These are phyloP conservation scores for Penicillium sp. DNA, from an alignment of 2,329 filamentous ascomycete genomes.

Conservation along the genomic window DNA sequence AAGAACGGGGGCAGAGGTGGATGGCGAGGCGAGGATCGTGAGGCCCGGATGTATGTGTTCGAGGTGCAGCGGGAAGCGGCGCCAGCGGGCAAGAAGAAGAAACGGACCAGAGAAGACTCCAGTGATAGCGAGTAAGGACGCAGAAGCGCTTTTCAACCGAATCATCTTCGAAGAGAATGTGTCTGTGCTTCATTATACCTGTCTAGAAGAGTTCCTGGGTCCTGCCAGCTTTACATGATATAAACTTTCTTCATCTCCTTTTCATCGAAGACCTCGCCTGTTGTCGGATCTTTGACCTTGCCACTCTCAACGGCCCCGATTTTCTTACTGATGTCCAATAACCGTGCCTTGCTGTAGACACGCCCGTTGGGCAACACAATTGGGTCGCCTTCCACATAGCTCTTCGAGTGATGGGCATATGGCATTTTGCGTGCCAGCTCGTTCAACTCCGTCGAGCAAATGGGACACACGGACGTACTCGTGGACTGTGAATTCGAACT, in stretches of 20 bases:
- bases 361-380: slow-evolving; percentile 82
- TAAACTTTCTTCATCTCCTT: slow-evolving; percentile 79
- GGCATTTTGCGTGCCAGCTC: slow-evolving; percentile 83
- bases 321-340: slow-evolving; percentile 77
- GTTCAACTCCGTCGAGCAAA: slow-evolving; percentile 93
- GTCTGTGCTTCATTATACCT: too few relatives aligned
- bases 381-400: slow-evolving; percentile 82
- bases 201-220: not conserved
- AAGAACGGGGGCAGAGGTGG: slow-evolving; percentile 41
- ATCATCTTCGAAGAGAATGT: too few relatives aligned
- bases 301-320: slow-evolving; percentile 62
- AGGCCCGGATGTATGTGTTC: slow-evolving; percentile 48
- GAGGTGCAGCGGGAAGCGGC: slow-evolving; percentile 40
- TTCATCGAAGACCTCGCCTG: slow-evolving; percentile 63
- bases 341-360: slow-evolving; percentile 72
- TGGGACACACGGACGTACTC: slow-evolving; percentile 80
- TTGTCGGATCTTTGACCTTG: slow-evolving; percentile 74
- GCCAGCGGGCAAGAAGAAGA: slow-evolving; percentile 31
- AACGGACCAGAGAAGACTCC: slow-evolving; percentile 32
- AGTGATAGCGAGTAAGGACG: slow-evolving; percentile 32
- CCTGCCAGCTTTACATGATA: slow-evolving; percentile 63
- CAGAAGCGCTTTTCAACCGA: too few relatives aligned
- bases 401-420: slow-evolving; percentile 93
- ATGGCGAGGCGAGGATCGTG: slow-evolving; percentile 49
- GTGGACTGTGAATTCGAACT: slow-evolving; percentile 54